Base-by-base conservation (phyloP, 1,284 basidiomycete genomes). In the Schizophyllum amplum region DNA sequence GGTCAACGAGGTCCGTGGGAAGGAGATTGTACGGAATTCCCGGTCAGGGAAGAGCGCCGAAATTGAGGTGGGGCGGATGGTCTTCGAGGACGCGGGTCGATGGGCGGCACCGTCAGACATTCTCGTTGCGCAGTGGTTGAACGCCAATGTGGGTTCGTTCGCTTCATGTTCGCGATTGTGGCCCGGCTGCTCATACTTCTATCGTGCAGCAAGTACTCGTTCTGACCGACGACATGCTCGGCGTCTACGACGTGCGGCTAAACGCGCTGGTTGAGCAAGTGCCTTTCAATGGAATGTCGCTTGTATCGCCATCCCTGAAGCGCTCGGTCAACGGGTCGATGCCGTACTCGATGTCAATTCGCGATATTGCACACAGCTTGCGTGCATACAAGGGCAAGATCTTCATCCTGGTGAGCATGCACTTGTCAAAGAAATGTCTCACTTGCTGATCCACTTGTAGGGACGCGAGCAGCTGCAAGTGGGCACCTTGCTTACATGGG, bases 401-500 rank as follows among this genome's bases (percentile, higher is more conserved):
- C 22, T 98, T 98, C 69, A 67, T 94, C 24, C 76, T 99, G 61
- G 94, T 94, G 67, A 72, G 90, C 76, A 13, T 25, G 51, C 17
- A 50, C 50, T 55, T 26, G 47, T 33, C 9, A 17, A 20, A 24
- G 13, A 13, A 20, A 24, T 4, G 20, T 46, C 48, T 54, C 24
- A 4, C 46, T 55, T 21, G 53, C 47, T 55, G 42, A 57, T 33
- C 51, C 61, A 49, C 62, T 56, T n/a, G 59, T 48, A 92, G 90
- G 79, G 80, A 51, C 79, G 79, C 56, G 78, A 84, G 58, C 84
- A 85, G 57, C 64, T 98, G 1, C 80, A 84, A 67, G 92, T 91
- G 0, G 97, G 94, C 24, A 92, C 90, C 0, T 75, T 98, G 23
- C 76, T 96, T 50, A 93, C 94, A 0, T 99, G 97, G 97, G 94